Evolutionary conservation across 768 basidiomycete genomes (phyloP), one percentile per base, ranked within the genome.

Genomic region (Psilocybe cubensis): DNA sequence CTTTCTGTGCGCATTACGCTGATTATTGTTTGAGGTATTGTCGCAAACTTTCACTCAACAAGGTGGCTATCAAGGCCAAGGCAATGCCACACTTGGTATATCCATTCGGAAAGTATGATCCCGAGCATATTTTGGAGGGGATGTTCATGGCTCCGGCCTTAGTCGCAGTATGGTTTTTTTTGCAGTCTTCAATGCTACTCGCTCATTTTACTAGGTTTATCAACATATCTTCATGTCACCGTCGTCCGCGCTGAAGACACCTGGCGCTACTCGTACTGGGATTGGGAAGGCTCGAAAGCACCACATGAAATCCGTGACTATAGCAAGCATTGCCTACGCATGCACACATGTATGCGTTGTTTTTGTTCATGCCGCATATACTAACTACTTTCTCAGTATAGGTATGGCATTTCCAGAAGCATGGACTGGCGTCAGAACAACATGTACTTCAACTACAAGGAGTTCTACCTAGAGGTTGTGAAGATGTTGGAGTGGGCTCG

Each of bases 91-190:
- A 56, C 25, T 33, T 47, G 35, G 10, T 23, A 21, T 6, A 49
- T 49, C 17, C 14, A 41, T 3, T 56, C 38, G 46, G 40, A 49
- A 25, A 23, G 3, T 56, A 56, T 8, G 28, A 56, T 42, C 47
- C 46, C 1, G 47, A 56, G 1, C 23, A 56, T n/a, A 7, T 42
- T 2, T n/a, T 23, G 18, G 17, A 18, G 0, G 29, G 38, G 3
- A 20, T 57, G 29, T 44, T 57, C 20, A 25, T 29, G 18, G 52
- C 25, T 17, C 43, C 12, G 5, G 27, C 44, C 29, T 33, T 57
- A 8, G 31, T 57, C 5, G 45, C 45, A 31, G 56, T 57, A 44
- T n/a, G 5, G 40, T 35, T 35, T 33, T n/a, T 8, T 18, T 20
- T 5, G 12, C 10, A 11, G 17, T 35, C 20, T 23, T 20, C 11